Evolutionary conservation across 768 basidiomycete genomes (phyloP), one percentile per base, ranked within the genome.

Genomic region (Suillus placidus): DNA sequence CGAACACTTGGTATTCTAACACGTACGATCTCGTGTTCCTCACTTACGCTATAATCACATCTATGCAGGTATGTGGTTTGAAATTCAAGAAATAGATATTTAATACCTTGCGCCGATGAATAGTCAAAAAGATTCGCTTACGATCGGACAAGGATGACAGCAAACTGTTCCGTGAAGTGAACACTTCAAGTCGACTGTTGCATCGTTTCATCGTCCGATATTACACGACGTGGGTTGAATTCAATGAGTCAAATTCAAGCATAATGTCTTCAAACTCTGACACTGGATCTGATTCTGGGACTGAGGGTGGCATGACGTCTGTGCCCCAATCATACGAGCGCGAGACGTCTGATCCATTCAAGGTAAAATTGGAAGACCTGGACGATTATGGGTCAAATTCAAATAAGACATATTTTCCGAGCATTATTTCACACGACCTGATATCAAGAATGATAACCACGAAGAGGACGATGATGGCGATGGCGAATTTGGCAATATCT

Each of bases 181-280:
- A 92, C 66, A 92, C 92, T 0, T 80, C 97, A n/a, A 93, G 92
- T 71, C 82, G 89, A 37, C 85, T 98, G 35, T 92, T 89, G 47
- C 95, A 98, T 74, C 89, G 91, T 9, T 93, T 90, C 78, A 91
- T 98, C 70, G 96, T 97, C 26, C 87, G 95, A 49, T 97, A 96
- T 75, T 94, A 88, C 75, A 94, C 93, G 3, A 93, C 92, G 6
- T 94, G 93, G 94, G 84, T 95, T n/a, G 93, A 95, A 73, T 86
- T 83, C 0, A 80, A 83, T 9, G 90, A 91, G 64, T 77, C 81
- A 2, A 72, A 78, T 1, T 84, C 86, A 12, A 77, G 80, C n/a
- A 78, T 80, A 18, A 70, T 71, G 16, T 85, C 85, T 7, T 84
- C 86, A 13, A 84, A 83, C 51, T 79, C 78, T 14, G 81, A 80